Evolutionary conservation across 1,139 yeast species (phyloP), one percentile per base, ranked within the genome.

Genomic region (Neolecta irregularis): DNA sequence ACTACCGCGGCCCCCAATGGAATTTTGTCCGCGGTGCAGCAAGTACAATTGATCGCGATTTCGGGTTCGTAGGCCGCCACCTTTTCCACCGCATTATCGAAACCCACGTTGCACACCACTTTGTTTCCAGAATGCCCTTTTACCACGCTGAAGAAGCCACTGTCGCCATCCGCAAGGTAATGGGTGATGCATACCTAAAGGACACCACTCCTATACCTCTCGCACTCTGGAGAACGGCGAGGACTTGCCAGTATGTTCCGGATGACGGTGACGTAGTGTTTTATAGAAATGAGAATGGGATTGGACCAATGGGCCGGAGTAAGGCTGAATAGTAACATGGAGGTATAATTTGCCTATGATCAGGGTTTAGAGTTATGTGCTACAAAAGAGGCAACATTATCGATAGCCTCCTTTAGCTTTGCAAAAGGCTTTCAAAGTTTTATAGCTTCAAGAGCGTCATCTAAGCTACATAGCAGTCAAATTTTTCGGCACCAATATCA

Each of bases 21-120:
- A 78, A 69, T 49, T 79, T 78, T 55, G 88, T 91, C 41, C 67
- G 83, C 50, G 93, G 93, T 48, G 92, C 93, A 19, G 83, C 88
- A 39, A 75, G 85, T 43, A 79, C 93, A 41, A 72, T 79, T 47
- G 93, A 79, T 58, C 69, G 93, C 54, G 72, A 78, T 49, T 76
- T 75, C 56, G 88, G 91, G 18, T 76, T 79, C 50, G 61, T 79
- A 45, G 93, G 93, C 38, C 70, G 69, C 54, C 72, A 71, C 61
- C 65, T 78, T 48, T 76, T 79, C 71, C 93, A 79, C 56, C 92
- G 78, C 53, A 79, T 79, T 50, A 77, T 79, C 49, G 93, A 80
- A 64, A 79, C 93, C 39, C 93, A 79, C 52, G 92, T 79, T 36
- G 67, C 76, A 51, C 93, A 79, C 60, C 93, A 79, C 58, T 78